Base-by-base conservation (phyloP, 306 rosid species). In the Ormosia emarginata region DNA sequence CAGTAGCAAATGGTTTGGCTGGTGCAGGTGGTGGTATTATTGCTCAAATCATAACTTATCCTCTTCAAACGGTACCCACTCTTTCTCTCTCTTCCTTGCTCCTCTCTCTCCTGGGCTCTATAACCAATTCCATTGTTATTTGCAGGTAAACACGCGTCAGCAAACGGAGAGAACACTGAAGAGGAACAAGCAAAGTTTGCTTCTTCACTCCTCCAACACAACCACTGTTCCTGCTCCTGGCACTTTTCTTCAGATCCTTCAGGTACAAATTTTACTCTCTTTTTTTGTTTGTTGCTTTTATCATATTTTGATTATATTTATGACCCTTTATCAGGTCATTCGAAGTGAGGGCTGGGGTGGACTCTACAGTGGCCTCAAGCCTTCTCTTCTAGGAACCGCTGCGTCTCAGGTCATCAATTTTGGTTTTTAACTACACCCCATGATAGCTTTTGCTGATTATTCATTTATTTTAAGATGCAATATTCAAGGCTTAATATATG, bases 311-410 rank as follows among this genome's bases (percentile, higher is more conserved):
- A 47, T 58, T 47, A 17, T 55, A 33, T 17, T 70, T 78, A 44
- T 69, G 12, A 56, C 34, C 30, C 8, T 58, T 84, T 68, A 9
- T 49, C 49, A 93, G 95, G 92, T 93, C 1, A 74, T 93, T 58
- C 82, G 83, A 81, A 87, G 59, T 59, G 97, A 93, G 74, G 95
- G 97, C 10, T 91, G 94, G 97, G 94, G 97, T 77, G 97, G 97
- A 61, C 92, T 93, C 3, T 93, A 90, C 79, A 91, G 97, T 43
- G 97, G 97, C 69, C 92, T 93, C 18, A 93, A 87, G 77, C 97
- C 97, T 84, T 93, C 97, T 83, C 90, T 93, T 58, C 85, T 93
- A 8, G 97, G 97, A 44, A 93, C 95, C 66, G 95, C 97, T 85
- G 97, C 95, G 84, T 93, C 97, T 33, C 97, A 92, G 93, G 97